Percentiles rank a stretch among this genome's conserved stretches.
Conservation (phyloP, 176 grass and related monocot genomes). For the Ampelocalamus luodianensis region DNA sequence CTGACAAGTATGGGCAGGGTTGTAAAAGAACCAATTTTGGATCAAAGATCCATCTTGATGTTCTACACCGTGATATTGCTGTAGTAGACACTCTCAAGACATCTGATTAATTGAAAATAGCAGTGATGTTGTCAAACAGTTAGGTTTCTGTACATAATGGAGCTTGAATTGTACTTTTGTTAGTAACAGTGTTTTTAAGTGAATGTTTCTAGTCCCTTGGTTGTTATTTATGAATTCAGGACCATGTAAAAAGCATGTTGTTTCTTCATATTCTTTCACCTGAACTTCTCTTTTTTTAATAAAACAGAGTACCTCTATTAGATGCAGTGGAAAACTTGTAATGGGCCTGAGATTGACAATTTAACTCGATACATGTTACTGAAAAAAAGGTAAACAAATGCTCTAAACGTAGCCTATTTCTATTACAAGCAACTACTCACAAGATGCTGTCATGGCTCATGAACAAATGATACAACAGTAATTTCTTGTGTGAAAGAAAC, state of each 20-base stretch:
- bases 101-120: constrained; percentile 29
- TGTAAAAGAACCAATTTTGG: background rate
- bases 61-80: constrained; percentile 16
- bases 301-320: background rate
- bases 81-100: background rate
- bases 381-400: background rate
- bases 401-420: constrained; percentile 28
- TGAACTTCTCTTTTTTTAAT: constrained; percentile 7
- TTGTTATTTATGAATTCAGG: constrained; percentile 12
- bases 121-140: constrained; percentile 15
- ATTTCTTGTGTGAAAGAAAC: constrained; percentile 29
- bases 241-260: background rate
- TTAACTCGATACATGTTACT: constrained; percentile 1
- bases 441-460: constrained; percentile 39
- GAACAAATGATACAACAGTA: constrained; percentile 36
- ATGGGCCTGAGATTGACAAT: background rate
- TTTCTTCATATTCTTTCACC: constrained; percentile 21
- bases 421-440: constrained; percentile 46
- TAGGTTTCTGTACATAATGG: background rate
- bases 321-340: background rate
- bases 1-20: background rate
- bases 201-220: constrained; percentile 8
- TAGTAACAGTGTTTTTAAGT: background rate
- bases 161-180: constrained; percentile 9
- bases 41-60: constrained; percentile 40